A percentile compares a stretch with the other conserved stretches of the same genome.
These are phyloP conservation scores for Fomitopsis palustris DNA, from an alignment of 1,284 basidiomycete genomes.

Conservation along the genomic window DNA sequence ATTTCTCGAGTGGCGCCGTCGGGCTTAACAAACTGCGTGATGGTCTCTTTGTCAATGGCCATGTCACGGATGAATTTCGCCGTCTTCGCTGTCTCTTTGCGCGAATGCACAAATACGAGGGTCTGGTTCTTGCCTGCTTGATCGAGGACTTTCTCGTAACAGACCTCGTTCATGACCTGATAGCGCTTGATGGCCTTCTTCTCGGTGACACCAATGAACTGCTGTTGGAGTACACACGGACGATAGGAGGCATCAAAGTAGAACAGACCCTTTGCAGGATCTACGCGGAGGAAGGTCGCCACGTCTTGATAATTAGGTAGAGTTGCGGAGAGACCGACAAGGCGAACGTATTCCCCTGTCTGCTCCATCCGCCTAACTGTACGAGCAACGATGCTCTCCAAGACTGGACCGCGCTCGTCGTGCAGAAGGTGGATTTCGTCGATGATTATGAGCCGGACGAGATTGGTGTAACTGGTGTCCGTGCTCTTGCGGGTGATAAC, in stretches of 20 bases:
- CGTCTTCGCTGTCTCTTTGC: slow-evolving; percentile 98
- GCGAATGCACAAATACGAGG: slow-evolving; percentile 96
- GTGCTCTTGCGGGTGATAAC: slow-evolving; percentile 98
- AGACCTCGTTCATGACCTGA: slow-evolving; percentile 98
- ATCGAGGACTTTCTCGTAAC: slow-evolving; percentile 97
- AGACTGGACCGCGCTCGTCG: slow-evolving; percentile 96
- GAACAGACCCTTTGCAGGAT: slow-evolving; percentile 90
- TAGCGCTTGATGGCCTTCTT: slow-evolving; percentile 99
- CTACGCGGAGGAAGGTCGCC: slow-evolving; percentile 96
- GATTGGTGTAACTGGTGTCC: slow-evolving; percentile 95
- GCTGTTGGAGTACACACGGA: slow-evolving; percentile 94
- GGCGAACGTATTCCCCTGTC: slow-evolving; percentile 87
- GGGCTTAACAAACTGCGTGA: slow-evolving; percentile 92
- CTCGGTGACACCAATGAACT: slow-evolving; percentile 97
- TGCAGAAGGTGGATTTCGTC: slow-evolving; percentile 98
- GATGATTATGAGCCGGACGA: slow-evolving; percentile 95
- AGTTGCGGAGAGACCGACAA: slow-evolving; percentile 95
- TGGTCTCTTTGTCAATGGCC: slow-evolving; percentile 95
- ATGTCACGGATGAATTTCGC: slow-evolving; percentile 93
- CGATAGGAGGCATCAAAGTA: slow-evolving; percentile 95
- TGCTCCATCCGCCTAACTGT: slow-evolving; percentile 96
- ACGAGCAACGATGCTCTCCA: slow-evolving; percentile 90
- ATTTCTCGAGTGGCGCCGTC: slow-evolving; percentile 89
- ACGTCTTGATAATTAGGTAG: slow-evolving; percentile 98
- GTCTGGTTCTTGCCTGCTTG: slow-evolving; percentile 91